These are phyloP conservation scores for Parastagonospora avenae DNA, from an alignment of 2,329 filamentous ascomycete species.

Conservation along the genomic window DNA sequence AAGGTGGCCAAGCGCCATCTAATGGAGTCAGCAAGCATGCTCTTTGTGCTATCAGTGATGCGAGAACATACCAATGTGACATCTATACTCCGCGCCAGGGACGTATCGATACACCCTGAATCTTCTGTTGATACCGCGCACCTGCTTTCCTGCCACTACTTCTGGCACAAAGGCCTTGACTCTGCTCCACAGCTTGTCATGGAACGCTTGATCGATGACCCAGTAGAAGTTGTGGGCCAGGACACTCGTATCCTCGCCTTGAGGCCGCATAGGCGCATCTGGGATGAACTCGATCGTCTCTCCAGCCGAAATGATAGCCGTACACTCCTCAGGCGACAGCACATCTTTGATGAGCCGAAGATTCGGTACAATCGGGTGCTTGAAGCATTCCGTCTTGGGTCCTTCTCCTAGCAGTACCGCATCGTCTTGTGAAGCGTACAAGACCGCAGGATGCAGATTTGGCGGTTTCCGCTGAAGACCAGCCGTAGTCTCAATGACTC, in stretches of 20 bases:
- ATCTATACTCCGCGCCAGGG: constrained; percentile 72
- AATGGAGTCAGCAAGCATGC: constrained; percentile 1
- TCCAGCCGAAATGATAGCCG: constrained; percentile 68
- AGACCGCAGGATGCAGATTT: constrained; percentile 69
- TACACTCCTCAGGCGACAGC: constrained; percentile 66
- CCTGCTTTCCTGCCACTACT: constrained; percentile 60
- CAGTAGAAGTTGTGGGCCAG: constrained; percentile 77
- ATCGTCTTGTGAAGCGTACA: constrained; percentile 66
- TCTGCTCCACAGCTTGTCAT: constrained; percentile 66
- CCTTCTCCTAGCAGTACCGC: constrained; percentile 57
- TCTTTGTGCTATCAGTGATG: not conserved
- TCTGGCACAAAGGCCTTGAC: constrained; percentile 64
- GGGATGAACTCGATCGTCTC: constrained; percentile 70
- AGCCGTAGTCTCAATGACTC: constrained; percentile 65
- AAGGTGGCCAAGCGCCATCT: constrained; percentile 75
- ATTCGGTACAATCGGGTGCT: constrained; percentile 67
- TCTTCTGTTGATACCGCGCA: constrained; percentile 69
- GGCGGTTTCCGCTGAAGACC: constrained; percentile 68
- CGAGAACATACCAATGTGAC: constrained; percentile 59
- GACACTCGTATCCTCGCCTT: constrained; percentile 66
- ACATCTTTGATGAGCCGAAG: constrained; percentile 66
- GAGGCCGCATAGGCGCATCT: constrained; percentile 69
- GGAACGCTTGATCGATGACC: constrained; percentile 68
- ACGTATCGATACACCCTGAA: constrained; percentile 77
- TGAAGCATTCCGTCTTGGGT: constrained; percentile 59